Evolutionary conservation across 257 asterid species (phyloP), one percentile per base, ranked within the genome.

Genomic region (Fraxinus excelsior): DNA sequence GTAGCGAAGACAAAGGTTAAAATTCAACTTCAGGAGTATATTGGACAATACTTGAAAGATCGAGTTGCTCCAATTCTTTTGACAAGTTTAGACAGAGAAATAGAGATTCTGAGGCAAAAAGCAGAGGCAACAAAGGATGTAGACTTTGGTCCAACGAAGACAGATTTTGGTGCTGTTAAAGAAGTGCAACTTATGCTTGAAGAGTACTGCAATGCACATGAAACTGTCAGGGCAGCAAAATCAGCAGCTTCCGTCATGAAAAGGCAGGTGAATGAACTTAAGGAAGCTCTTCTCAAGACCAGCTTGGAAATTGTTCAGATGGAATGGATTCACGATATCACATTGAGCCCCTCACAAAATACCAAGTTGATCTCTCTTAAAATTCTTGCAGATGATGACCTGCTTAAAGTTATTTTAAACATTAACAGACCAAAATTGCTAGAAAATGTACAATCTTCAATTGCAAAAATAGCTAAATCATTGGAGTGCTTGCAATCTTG

Each of bases 301-400:
- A 85, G 88, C 90, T 79, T 93, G 88, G 98, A 91, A 87, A 87
- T 91, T 77, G 82, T 89, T 83, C 96, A 86, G 89, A 86, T 88
- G 91, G 97, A 96, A 86, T 96, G 99, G 99, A 91, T 93, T 92
- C 88, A 87, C 71, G 90, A 90, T 80, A 84, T 86, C 70, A 80
- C 85, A 74, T 81, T 79, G 70, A 89, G 87, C 80, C 90, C 96
- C 85, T 74, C 81, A 80, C 97, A 90, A 81, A 85, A 78, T 80
- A 81, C 83, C 80, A 83, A 88, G 84, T 90, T 93, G 81, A 84
- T 84, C 28, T 83, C 85, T 75, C 91, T 83, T 40, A 90, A 93
- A 60, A 88, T 84, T 86, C 87, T 89, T 21, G 73, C 91, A 65
- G 84, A 80, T 69, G 86, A 83, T 79, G 93, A 81, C 85, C 80